phyloP scores from a whole-genome alignment of 257 asterid species.

The Solanum tarijense region DNA sequence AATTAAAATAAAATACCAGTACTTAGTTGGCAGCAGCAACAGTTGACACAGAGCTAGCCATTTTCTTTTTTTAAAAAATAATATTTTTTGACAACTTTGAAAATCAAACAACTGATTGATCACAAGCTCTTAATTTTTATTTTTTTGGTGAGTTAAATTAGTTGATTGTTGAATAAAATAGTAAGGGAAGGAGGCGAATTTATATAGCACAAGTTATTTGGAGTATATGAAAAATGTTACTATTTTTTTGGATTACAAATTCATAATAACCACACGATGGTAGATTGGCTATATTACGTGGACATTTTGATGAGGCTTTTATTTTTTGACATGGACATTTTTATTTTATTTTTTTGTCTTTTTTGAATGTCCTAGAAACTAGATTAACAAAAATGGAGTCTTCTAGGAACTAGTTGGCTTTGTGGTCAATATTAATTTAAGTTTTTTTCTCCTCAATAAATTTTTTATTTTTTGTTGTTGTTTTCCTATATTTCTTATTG shows the following conservation, averaged over 20 bases:
- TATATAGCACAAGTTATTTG: neutral
- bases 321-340: neutral
- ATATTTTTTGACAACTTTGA: neutral
- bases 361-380: neutral
- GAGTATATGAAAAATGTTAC: neutral
- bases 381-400: conserved; percentile 15
- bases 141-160: neutral
- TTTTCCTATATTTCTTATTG: neutral
- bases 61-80: neutral
- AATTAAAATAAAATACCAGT: conserved; percentile 10
- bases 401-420: conserved; percentile 12
- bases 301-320: neutral
- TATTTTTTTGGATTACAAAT: conserved; percentile 7
- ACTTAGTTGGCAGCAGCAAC: conserved; percentile 25
- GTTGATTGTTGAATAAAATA: neutral
- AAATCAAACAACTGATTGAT: neutral
- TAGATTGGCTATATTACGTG: conserved; percentile 3
- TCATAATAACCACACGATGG: conserved; percentile 1
- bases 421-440: conserved; percentile 12
- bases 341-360: neutral
- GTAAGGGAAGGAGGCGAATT: conserved; percentile 1
- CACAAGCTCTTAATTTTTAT: neutral
- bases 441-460: conserved; percentile 8
- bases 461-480: neutral
- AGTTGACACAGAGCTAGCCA: conserved; percentile 43